Percentiles rank a stretch among this genome's conserved stretches.
phyloP scores from a whole-genome alignment of 2,329 filamentous ascomycete species.

The Arthrobotrys conoides region DNA sequence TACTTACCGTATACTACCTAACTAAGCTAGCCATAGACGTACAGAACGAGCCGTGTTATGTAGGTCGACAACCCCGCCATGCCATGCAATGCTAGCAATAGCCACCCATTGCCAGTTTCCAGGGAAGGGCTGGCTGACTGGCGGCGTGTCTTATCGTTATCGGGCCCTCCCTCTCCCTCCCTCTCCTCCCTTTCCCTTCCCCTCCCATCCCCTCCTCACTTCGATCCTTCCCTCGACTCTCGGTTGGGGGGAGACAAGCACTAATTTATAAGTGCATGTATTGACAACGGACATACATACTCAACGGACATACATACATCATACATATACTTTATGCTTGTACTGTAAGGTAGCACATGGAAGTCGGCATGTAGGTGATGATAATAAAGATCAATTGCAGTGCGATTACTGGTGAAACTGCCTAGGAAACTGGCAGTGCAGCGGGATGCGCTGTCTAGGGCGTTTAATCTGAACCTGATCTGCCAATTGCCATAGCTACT shows the following conservation, averaged over 20 bases:
- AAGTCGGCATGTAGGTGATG: too few relatives aligned
- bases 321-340: neutral
- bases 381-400: too few relatives aligned
- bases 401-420: neutral
- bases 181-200: neutral
- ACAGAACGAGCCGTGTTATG: neutral
- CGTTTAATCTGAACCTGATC: neutral
- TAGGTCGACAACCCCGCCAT: neutral
- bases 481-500: conserved; percentile 1
- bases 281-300: neutral
- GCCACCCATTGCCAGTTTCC: neutral
- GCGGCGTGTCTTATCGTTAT: conserved; percentile 13
- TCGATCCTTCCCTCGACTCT: conserved; percentile 11
- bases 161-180: conserved; percentile 4
- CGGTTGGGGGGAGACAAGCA: neutral
- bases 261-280: neutral
- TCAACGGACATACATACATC: neutral
- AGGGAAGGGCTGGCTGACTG: too few relatives aligned
- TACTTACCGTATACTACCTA: too few relatives aligned
- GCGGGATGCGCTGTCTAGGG: conserved; percentile 12
- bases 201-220: neutral
- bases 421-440: neutral
- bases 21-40: neutral
- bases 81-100: conserved; percentile 13
- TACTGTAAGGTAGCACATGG: too few relatives aligned